phyloP scores from a whole-genome alignment of 306 rosid species.

The Sesbania bispinosa region DNA sequence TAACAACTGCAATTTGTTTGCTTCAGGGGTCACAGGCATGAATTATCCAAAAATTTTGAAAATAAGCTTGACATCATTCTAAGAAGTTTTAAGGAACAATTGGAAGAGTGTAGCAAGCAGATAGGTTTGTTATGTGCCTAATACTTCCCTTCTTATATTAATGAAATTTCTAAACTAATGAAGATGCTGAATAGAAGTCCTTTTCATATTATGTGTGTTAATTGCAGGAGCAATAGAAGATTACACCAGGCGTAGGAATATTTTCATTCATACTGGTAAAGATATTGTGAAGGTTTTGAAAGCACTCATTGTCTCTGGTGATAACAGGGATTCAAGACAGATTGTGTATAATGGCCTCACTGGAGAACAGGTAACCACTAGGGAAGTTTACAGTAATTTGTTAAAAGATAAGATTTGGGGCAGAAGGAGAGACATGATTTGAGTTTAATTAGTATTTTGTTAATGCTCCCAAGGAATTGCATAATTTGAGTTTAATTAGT shows the following conservation, averaged over 20 bases:
- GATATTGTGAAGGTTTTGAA: conserved; percentile 33
- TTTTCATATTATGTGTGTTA: not conserved
- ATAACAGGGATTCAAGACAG: not conserved
- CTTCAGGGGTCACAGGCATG: conserved; percentile 19
- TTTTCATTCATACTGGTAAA: conserved; percentile 2
- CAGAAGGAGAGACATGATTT: no score
- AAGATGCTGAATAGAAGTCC: not conserved
- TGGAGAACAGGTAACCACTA: conserved; percentile 7
- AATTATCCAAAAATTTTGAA: not conserved
- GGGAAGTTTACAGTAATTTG: not conserved
- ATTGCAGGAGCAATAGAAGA: conserved; percentile 18
- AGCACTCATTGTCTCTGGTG: conserved; percentile 7
- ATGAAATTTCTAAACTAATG: not conserved
- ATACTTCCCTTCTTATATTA: not conserved
- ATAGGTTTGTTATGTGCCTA: conserved; percentile 13
- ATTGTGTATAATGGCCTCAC: conserved; percentile 6
- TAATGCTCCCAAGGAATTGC: no score
- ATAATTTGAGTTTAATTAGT: no score
- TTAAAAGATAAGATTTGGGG: no score
- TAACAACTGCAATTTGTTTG: not conserved
- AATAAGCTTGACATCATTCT: not conserved
- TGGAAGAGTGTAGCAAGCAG: not conserved
- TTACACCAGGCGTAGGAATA: not conserved
- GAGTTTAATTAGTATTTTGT: not conserved
- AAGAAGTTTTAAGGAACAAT: conserved; percentile 3